Evolutionary conservation across 345 rosid species (phyloP).

Genomic region (Abelmoschus esculentus): DNA sequence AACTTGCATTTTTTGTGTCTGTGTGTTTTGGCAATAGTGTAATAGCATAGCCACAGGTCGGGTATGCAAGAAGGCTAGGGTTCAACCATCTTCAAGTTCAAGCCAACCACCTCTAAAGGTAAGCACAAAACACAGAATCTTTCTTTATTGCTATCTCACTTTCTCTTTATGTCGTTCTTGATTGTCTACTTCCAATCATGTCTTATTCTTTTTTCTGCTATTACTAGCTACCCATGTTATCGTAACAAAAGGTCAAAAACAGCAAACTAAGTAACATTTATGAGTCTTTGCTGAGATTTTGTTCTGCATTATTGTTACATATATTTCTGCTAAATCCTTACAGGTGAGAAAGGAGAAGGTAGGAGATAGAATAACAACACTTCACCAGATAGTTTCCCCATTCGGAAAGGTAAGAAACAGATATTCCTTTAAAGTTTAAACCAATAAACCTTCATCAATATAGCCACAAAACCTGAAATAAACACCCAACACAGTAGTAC

Average conservation of each 20-base stretch:
- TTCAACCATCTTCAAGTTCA: constrained; percentile 29
- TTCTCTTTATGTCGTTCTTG: constrained; percentile 17
- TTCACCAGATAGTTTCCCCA: constrained; percentile 51
- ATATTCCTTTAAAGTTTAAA: neutral
- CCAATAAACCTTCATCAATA: neutral
- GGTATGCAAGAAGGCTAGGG: constrained; percentile 45
- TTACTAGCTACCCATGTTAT: neutral
- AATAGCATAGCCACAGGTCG: constrained; percentile 35
- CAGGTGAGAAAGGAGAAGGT: constrained; percentile 47
- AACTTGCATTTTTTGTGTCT: neutral
- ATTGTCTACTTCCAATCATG: constrained; percentile 19
- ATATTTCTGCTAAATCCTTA: neutral
- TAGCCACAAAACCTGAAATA: neutral
- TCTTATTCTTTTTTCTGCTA: constrained; percentile 10
- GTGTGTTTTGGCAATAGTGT: constrained; percentile 19
- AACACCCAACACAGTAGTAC: neutral
- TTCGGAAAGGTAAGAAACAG: constrained; percentile 38
- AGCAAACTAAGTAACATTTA: neutral
- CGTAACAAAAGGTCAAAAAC: neutral
- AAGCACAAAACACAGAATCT: neutral
- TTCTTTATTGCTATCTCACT: neutral
- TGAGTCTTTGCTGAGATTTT: neutral
- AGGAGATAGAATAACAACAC: constrained; percentile 43
- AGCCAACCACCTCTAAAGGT: constrained; percentile 35
- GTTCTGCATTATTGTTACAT: neutral